Conservation (phyloP, 2,329 filamentous ascomycete genomes). For the Colletotrichum orchidophilum region DNA sequence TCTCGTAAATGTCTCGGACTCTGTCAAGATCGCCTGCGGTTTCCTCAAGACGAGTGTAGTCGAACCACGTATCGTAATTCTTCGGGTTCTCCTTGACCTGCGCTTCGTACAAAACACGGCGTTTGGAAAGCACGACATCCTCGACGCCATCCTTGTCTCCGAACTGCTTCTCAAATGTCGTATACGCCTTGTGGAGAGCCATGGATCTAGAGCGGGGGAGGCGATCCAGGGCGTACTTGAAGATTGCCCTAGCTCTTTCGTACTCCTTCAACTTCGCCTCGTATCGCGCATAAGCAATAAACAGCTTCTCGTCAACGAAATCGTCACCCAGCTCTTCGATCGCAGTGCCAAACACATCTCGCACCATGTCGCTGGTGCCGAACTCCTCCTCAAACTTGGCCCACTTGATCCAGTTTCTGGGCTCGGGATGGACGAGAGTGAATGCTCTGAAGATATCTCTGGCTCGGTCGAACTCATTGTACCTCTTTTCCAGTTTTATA, state of each 20-base stretch:
- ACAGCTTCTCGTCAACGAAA: slow-evolving; percentile 94
- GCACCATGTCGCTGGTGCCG: slow-evolving; percentile 88
- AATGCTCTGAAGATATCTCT: slow-evolving; percentile 90
- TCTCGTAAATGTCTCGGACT: slow-evolving; percentile 92
- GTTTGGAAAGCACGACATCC: slow-evolving; percentile 94
- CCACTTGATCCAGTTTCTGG: slow-evolving; percentile 99
- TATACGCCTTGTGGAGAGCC: slow-evolving; percentile 90
- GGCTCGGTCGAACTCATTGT: slow-evolving; percentile 91
- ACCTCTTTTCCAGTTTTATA: slow-evolving; percentile 96
- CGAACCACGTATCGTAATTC: slow-evolving; percentile 98
- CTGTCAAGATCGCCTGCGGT: slow-evolving; percentile 82
- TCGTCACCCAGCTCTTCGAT: slow-evolving; percentile 92
- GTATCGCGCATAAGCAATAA: slow-evolving; percentile 94
- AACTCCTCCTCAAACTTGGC: slow-evolving; percentile 96
- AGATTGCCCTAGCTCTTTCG: slow-evolving; percentile 92
- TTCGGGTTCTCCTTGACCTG: slow-evolving; percentile 93
- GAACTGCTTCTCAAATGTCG: slow-evolving; percentile 97
- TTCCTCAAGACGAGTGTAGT: slow-evolving; percentile 92
- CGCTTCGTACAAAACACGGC: slow-evolving; percentile 92
- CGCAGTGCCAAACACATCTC: slow-evolving; percentile 89
- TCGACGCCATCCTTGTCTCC: slow-evolving; percentile 94
- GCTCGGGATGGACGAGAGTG: slow-evolving; percentile 91
- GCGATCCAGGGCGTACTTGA: slow-evolving; percentile 94
- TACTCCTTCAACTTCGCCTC: slow-evolving; percentile 96
- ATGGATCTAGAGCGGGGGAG: slow-evolving; percentile 88